A percentile compares a stretch with the other conserved stretches of the same genome.
phyloP scores from a whole-genome alignment of 2,329 filamentous ascomycete genomes.

The Endothia cerciana region DNA sequence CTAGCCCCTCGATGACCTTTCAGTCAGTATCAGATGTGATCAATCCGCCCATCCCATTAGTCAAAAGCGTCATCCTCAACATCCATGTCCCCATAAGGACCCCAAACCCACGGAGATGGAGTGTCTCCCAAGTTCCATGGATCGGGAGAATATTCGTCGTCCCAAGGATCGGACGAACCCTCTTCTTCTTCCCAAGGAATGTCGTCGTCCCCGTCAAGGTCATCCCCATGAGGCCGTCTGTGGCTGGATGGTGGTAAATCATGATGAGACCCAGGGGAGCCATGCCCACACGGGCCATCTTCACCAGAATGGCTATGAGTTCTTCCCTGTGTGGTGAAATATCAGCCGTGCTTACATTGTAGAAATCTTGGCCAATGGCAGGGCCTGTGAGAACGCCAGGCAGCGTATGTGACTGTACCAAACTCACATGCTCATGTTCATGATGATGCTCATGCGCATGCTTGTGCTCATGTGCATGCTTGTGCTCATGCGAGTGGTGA shows the following conservation, averaged over 20 bases:
- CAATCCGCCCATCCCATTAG: background rate
- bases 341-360: background rate
- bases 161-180: background rate
- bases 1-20: background rate
- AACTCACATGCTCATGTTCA: background rate
- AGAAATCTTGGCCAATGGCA: background rate
- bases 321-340: background rate
- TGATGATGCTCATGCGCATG: background rate
- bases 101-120: background rate
- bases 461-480: background rate
- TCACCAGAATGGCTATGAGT: background rate
- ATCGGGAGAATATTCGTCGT: background rate
- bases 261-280: no score
- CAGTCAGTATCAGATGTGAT: background rate
- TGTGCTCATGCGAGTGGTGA: background rate
- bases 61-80: background rate
- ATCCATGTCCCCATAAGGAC: no score
- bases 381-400: background rate
- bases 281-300: background rate
- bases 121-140: background rate
- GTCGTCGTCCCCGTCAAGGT: background rate
- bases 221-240: background rate
- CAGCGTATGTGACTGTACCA: background rate
- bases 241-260: no score
- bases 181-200: background rate